These are phyloP conservation scores for Trypanosoma melophagium DNA, from an alignment of 208 protist species.

Conservation along the genomic window DNA sequence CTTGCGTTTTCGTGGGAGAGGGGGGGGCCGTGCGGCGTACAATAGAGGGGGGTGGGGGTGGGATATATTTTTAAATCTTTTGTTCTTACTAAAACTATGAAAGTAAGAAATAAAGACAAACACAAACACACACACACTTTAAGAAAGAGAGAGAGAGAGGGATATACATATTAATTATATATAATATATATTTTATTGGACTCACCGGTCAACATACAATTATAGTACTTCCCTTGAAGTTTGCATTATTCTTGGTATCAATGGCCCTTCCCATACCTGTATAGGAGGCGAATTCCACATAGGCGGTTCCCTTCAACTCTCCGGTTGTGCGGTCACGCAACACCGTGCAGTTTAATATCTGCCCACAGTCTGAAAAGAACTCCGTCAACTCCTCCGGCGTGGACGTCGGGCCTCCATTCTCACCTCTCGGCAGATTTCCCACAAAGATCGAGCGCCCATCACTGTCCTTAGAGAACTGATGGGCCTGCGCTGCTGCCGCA, in stretches of 20 bases:
- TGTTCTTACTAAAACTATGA: too few species aligned
- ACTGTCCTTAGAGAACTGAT: constrained; percentile 77
- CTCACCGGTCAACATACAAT: constrained; percentile 78
- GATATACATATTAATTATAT: constrained; percentile 1
- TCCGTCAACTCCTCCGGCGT: constrained; percentile 79
- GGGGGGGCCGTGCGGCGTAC: constrained; percentile 17
- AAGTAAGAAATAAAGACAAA: too few species aligned
- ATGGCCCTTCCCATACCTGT: constrained; percentile 79
- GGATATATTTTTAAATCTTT: too few species aligned
- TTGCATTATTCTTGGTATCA: constrained; percentile 82
- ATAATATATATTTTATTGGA: constrained; percentile 12
- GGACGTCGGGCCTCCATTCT: constrained; percentile 58
- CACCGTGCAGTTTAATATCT: constrained; percentile 82
- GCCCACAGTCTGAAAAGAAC: constrained; percentile 81
- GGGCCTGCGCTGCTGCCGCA: constrained; percentile 33
- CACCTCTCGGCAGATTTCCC: constrained; percentile 71
- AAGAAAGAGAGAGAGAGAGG: constrained; percentile 2
- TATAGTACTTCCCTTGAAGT: constrained; percentile 85
- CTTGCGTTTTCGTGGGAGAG: constrained; percentile 22
- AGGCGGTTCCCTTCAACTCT: constrained; percentile 83
- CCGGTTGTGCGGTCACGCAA: constrained; percentile 74
- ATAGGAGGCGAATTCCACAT: constrained; percentile 83
- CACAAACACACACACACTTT: neutral
- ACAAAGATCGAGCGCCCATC: constrained; percentile 88
- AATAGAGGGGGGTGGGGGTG: constrained; percentile 15